phyloP scores from a whole-genome alignment of 2,329 filamentous ascomycete genomes.

The Trichothecium roseum region DNA sequence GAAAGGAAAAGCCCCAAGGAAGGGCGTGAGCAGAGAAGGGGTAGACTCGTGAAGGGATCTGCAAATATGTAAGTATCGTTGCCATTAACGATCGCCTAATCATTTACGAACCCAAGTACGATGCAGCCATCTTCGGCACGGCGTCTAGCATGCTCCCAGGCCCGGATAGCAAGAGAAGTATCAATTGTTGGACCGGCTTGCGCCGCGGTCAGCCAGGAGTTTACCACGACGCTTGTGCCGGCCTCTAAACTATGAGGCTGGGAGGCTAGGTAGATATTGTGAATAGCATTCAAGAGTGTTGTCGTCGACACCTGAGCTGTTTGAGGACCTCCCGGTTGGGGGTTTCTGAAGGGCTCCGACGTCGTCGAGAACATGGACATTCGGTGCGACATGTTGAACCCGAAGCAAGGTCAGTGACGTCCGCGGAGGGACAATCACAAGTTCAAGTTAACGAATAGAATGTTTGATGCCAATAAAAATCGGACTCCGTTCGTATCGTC shows the following conservation, averaged over 20 bases:
- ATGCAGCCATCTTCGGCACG: conserved; percentile 94
- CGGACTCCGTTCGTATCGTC: no score
- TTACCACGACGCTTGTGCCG: conserved; percentile 84
- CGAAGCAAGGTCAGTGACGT: conserved; percentile 15
- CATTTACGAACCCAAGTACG: conserved; percentile 59
- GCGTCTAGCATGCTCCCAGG: conserved; percentile 93
- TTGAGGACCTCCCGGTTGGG: conserved; percentile 52
- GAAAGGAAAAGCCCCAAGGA: conserved; percentile 72
- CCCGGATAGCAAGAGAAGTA: conserved; percentile 62
- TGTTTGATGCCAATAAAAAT: no score
- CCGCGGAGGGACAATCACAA: conserved; percentile 29
- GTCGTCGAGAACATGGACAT: conserved; percentile 61
- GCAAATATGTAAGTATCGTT: conserved; percentile 8
- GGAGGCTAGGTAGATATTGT: conserved; percentile 75
- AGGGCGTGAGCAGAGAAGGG: conserved; percentile 73
- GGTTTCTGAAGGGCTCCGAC: conserved; percentile 50
- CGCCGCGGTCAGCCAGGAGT: conserved; percentile 83
- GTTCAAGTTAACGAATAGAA: conserved; percentile 5
- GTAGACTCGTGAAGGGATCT: conserved; percentile 84
- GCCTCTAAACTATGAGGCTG: conserved; percentile 82
- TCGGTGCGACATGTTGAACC: conserved; percentile 45
- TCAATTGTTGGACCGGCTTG: conserved; percentile 69
- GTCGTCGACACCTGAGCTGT: conserved; percentile 82
- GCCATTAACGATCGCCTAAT: neutral
- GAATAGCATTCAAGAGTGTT: conserved; percentile 81